Base-by-base conservation (phyloP, 2,329 filamentous ascomycete species). In the Neophaeococcomyces mojaviensis region DNA sequence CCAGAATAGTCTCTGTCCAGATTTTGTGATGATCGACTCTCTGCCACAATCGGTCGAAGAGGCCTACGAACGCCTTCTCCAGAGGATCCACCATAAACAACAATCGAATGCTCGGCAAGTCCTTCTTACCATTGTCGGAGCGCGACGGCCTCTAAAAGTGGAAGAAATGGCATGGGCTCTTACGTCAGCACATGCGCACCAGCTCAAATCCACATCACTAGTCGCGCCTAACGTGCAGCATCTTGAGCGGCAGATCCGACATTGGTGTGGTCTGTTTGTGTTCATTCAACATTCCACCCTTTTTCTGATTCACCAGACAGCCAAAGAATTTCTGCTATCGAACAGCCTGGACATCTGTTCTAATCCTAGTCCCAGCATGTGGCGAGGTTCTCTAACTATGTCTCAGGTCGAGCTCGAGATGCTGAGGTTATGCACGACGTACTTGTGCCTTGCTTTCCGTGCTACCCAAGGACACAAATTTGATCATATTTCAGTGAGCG, bases 291-390 rank as follows among this genome's bases (percentile, higher is more conserved):
- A 55, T 39, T 46, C 38, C 2, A 44, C 40, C 12, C 43, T 59
- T 18, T 55, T 51, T 39, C 40, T 59, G 18, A 50, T 60, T 22
- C 58, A 60, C 40, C 53, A 60, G 43, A 61, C 58, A 19, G 58
- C 56, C 12, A 53, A 46, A 39, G 56, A 60, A 33, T 61, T 58
- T 45, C 48, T 59, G 4, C 12, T 48, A 7, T n/a, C 8, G 16
- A 37, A 28, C 32, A 4, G 4, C 32, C n/a, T n/a, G n/a, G n/a
- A n/a, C n/a, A n/a, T n/a, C n/a, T n/a, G n/a, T n/a, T n/a, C n/a
- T n/a, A n/a, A n/a, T n/a, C n/a, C n/a, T n/a, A n/a, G n/a, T n/a
- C n/a, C n/a, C n/a, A n/a, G n/a, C n/a, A n/a, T n/a, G n/a, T n/a
- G n/a, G n/a, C n/a, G n/a, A n/a, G n/a, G n/a, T n/a, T n/a, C n/a